Percentiles rank a stretch among this genome's conserved stretches.
phyloP scores from a whole-genome alignment of 768 basidiomycete genomes.

The Russula griseocarnosa region DNA sequence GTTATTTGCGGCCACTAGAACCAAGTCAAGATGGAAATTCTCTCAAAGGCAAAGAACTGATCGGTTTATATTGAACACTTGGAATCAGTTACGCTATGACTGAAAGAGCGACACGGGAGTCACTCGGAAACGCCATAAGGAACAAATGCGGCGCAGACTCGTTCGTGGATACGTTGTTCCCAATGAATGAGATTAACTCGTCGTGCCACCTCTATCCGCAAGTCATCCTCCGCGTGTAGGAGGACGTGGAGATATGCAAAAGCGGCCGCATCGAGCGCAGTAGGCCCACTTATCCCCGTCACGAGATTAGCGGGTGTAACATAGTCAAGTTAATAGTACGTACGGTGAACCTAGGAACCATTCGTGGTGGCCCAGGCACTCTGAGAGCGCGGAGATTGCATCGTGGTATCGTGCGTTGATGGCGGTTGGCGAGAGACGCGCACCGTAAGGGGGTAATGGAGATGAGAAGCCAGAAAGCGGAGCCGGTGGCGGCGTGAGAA shows the following conservation, averaged over 20 bases:
- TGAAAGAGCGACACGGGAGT: background rate
- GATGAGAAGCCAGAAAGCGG: slow-evolving; percentile 68
- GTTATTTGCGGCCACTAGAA: background rate
- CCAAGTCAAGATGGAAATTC: slow-evolving; percentile 3
- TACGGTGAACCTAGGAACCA: slow-evolving; percentile 81
- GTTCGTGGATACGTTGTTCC: slow-evolving; percentile 63
- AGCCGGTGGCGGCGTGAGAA: slow-evolving; percentile 62
- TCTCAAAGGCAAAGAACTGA: background rate
- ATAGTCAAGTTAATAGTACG: slow-evolving; percentile 28
- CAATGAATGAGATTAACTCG: slow-evolving; percentile 76
- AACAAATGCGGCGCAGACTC: slow-evolving; percentile 49
- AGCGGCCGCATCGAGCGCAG: slow-evolving; percentile 73
- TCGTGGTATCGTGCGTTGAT: slow-evolving; percentile 61
- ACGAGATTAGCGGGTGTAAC: slow-evolving; percentile 4
- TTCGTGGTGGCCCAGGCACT: slow-evolving; percentile 67
- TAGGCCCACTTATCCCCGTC: slow-evolving; percentile 54
- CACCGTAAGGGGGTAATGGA: slow-evolving; percentile 56
- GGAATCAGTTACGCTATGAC: slow-evolving; percentile 4
- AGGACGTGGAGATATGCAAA: slow-evolving; percentile 79
- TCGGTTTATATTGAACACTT: slow-evolving; percentile 10
- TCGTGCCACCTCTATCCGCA: slow-evolving; percentile 63
- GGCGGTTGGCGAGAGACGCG: slow-evolving; percentile 48
- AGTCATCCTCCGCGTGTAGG: slow-evolving; percentile 42
- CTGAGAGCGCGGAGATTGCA: slow-evolving; percentile 68
- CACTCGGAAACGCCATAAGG: slow-evolving; percentile 5